A percentile compares a stretch with the other conserved stretches of the same genome.
Conservation (phyloP, 2,329 filamentous ascomycete species). For the Pseudogymnoascus pannorum region DNA sequence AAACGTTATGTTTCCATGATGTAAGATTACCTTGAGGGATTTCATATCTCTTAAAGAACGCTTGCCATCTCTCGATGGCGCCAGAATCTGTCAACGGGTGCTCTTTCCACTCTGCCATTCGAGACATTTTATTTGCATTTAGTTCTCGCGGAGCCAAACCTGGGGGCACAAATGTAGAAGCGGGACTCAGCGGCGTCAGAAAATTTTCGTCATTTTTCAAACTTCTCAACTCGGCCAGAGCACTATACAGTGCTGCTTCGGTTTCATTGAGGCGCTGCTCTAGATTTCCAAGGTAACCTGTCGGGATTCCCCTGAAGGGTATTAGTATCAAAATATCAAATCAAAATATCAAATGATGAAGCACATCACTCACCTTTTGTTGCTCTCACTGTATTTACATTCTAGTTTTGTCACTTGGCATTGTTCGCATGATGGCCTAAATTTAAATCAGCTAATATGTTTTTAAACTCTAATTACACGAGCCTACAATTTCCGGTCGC, state of each 20-base stretch:
- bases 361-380: conserved; percentile 18
- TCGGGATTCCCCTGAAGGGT: conserved; percentile 28
- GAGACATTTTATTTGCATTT: background rate
- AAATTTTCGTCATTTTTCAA: background rate
- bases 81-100: background rate
- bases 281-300: conserved; percentile 34
- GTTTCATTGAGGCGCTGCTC: conserved; percentile 32
- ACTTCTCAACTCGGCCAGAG: conserved; percentile 12
- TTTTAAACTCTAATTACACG: background rate
- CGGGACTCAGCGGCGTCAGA: background rate
- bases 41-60: background rate
- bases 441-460: conserved; percentile 19
- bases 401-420: background rate
- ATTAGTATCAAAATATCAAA: background rate
- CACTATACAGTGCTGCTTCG: conserved; percentile 24
- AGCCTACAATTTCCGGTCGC: background rate
- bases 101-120: background rate
- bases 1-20: background rate
- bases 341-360: background rate
- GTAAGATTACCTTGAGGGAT: background rate
- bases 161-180: background rate
- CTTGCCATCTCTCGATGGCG: background rate
- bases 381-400: background rate
- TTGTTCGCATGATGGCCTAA: background rate
- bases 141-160: background rate